These are phyloP conservation scores for Heteromeles arbutifolia DNA, from an alignment of 306 rosid species.

Conservation along the genomic window DNA sequence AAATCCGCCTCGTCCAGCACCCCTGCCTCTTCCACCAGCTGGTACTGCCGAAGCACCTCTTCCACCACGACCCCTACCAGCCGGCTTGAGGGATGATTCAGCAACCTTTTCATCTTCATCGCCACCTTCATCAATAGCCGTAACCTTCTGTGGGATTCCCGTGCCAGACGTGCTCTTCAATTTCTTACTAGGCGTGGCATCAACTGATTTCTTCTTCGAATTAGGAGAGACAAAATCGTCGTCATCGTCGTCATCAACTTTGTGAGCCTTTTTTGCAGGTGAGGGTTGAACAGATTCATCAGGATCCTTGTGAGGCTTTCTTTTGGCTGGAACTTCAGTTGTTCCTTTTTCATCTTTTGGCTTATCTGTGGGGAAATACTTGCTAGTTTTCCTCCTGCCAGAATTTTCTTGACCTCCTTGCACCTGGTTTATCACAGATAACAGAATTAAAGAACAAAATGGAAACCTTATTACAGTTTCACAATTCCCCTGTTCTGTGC, in stretches of 20 bases:
- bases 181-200: conserved; percentile 60
- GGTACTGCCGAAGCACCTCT: conserved; percentile 54
- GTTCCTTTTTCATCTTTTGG: conserved; percentile 43
- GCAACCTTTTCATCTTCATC: conserved; percentile 38
- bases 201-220: conserved; percentile 38
- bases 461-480: neutral
- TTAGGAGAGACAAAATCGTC: conserved; percentile 41
- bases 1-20: conserved; percentile 87
- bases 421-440: conserved; percentile 28
- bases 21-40: conserved; percentile 84
- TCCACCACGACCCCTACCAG: conserved; percentile 82
- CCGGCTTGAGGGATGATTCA: conserved; percentile 41
- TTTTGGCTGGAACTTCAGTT: conserved; percentile 53
- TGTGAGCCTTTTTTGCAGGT: conserved; percentile 35
- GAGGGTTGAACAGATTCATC: conserved; percentile 31
- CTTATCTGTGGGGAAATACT: conserved; percentile 52
- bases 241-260: conserved; percentile 36
- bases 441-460: neutral
- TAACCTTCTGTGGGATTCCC: conserved; percentile 46
- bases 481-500: neutral
- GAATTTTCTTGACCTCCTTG: conserved; percentile 48
- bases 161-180: conserved; percentile 60
- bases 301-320: conserved; percentile 45
- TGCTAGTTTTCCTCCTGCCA: conserved; percentile 77
- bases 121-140: conserved; percentile 46